Base-by-base conservation (phyloP, 2,329 filamentous ascomycete species). In the Bipolaris zeicola region DNA sequence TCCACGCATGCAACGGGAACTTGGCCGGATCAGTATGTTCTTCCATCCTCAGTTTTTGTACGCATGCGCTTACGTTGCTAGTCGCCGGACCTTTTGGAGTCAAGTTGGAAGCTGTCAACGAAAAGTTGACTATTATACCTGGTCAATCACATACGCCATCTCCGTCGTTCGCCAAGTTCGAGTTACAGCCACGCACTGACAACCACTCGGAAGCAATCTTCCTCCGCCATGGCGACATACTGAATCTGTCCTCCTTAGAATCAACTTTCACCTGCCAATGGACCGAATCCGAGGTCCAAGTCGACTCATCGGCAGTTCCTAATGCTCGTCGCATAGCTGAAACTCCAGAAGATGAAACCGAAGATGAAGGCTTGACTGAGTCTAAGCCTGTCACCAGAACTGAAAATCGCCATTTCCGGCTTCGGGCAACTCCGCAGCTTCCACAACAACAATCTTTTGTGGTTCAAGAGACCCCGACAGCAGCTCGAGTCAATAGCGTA, bases 401-500 rank as follows among this genome's bases (percentile, higher is more conserved):
- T 28, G 55, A 49, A 14, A 62, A 67, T 24, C 43, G 55, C 13
- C 60, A 57, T 13, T 56, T 57, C 14, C 60, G 62, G 11, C 49
- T 56, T 26, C 57, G 57, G 11, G 57, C 66, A 3, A 73, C 72
- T 18, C 71, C 72, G 28, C 56, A 53, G 13, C 60, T 67, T 8
- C 65, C 67, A 3, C 50, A 64, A 24, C 55, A 70, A 31, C 66
- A 57, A 7, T 69, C 70, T 1, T 50, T 68, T n/a, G 50, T 75
- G 5, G 61, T 75, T 5, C 70, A 74, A 18, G 72, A 75, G 49
- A 75, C 72, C 1, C 72, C 72, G 6, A 70, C 68, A 3, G 53
- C 59, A 42, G 49, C 61, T 44, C 66, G 70, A 24, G 43, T 61
- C 31, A 51, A 54, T 13, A 51, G 50, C 5, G 8, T 37, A 11